Conservation (phyloP, 345 rosid genomes). For the Viola odorata region DNA sequence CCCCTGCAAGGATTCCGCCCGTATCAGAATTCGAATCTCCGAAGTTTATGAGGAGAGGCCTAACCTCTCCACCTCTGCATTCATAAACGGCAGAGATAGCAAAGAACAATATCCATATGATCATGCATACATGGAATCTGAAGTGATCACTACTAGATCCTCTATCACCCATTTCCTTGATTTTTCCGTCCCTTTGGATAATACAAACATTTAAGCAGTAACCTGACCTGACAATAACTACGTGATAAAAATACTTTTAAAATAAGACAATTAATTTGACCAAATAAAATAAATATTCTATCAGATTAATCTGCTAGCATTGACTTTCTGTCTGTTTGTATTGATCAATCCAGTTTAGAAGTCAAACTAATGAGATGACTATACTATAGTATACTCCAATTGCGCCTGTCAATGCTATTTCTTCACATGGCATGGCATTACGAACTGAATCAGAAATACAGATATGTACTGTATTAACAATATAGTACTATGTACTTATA, state of each 20-base stretch:
- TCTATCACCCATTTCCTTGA: background rate
- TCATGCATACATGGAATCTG: too few relatives aligned
- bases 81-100: background rate
- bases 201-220: background rate
- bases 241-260: background rate
- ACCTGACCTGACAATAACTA: background rate
- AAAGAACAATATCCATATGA: slow-evolving; percentile 1
- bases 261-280: background rate
- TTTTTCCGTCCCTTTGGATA: background rate
- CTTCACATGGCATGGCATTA: too few relatives aligned
- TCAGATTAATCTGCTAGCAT: background rate
- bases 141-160: background rate
- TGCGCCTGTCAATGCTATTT: background rate
- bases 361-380: background rate
- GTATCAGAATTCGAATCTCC: slow-evolving; percentile 6
- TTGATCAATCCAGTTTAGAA: background rate
- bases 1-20: slow-evolving; percentile 1
- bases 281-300: background rate
- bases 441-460: too few relatives aligned
- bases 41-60: slow-evolving; percentile 14
- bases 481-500: too few relatives aligned
- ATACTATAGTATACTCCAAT: background rate
- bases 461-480: too few relatives aligned
- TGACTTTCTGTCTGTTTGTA: background rate
- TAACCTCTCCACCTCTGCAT: slow-evolving; percentile 6